Evolutionary conservation across 768 basidiomycete genomes (phyloP).

Genomic region (Serendipita vermifera): DNA sequence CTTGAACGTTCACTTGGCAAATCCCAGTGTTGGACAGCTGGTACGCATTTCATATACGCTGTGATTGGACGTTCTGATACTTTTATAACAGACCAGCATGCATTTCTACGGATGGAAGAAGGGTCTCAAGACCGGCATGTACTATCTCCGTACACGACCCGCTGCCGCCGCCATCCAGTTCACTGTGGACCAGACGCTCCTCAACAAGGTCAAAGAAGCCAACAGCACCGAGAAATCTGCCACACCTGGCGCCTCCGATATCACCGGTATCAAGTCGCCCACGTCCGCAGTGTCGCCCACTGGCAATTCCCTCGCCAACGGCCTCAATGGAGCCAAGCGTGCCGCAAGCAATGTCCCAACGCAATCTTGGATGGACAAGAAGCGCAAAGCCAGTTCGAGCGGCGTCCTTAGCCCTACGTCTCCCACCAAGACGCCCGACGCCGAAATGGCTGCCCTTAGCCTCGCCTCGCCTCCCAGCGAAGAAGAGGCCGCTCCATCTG

Average conservation of each 20-base stretch:
- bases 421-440: conserved; percentile 16
- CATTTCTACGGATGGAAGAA: conserved; percentile 99
- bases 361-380: conserved; percentile 4
- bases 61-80: conserved; percentile 20
- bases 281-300: neutral
- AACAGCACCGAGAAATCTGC: conserved; percentile 2
- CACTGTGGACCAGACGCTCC: conserved; percentile 74
- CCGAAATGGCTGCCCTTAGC: conserved; percentile 25
- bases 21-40: conserved; percentile 81
- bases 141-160: conserved; percentile 88
- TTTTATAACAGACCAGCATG: conserved; percentile 53
- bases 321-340: neutral
- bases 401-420: neutral
- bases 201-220: conserved; percentile 42
- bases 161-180: conserved; percentile 96
- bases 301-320: conserved; percentile 2
- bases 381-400: neutral
- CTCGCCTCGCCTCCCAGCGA: conserved; percentile 13
- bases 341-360: conserved; percentile 22
- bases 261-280: conserved; percentile 11
- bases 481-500: conserved; percentile 1
- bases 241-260: neutral
- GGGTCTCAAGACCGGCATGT: conserved; percentile 98
- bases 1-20: conserved; percentile 83
- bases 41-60: conserved; percentile 16